phyloP scores from a whole-genome alignment of 768 basidiomycete species.

The Pleurotus platypus region DNA sequence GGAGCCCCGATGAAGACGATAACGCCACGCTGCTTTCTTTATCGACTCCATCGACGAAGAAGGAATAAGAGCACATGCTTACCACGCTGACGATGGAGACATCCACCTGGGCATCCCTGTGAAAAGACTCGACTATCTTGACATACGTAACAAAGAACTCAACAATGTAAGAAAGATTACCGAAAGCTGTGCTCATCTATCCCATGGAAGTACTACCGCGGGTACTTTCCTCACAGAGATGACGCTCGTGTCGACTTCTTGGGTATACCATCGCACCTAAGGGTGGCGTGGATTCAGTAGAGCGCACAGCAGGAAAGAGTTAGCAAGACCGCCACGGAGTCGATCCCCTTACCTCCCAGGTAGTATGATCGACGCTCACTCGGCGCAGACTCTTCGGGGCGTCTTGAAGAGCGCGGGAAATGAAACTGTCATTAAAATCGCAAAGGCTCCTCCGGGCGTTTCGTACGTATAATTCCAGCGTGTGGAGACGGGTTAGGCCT shows the following conservation, averaged over 20 bases:
- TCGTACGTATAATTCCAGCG: neutral
- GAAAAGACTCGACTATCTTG: no score
- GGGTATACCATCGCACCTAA: neutral
- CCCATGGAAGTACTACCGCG: neutral
- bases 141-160: no score
- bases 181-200: neutral
- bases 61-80: no score
- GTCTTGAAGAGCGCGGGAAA: neutral
- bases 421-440: neutral
- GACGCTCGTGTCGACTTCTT: neutral
- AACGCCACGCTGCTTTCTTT: neutral
- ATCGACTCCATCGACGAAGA: neutral
- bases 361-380: neutral
- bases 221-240: neutral
- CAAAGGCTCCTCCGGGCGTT: neutral
- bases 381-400: conserved; percentile 1
- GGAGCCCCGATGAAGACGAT: neutral
- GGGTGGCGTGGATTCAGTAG: neutral
- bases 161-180: no score
- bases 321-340: no score
- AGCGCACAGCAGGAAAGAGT: neutral
- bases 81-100: no score
- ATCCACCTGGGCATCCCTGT: no score
- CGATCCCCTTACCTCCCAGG: neutral
- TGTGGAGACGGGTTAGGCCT: neutral